These are phyloP conservation scores for Syzygium jambos DNA, from an alignment of 345 rosid genomes.

Conservation along the genomic window DNA sequence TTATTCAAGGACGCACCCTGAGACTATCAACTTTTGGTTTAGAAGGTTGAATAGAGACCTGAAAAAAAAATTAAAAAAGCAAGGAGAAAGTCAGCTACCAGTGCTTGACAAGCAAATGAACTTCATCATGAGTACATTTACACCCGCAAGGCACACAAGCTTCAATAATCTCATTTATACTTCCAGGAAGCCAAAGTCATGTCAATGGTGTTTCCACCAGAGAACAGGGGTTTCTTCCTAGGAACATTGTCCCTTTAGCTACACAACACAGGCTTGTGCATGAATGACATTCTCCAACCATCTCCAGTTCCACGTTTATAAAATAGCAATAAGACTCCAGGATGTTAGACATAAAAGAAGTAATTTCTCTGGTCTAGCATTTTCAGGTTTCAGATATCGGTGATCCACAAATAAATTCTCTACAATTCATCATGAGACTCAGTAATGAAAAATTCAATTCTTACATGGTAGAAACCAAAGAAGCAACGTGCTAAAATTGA, in stretches of 20 bases:
- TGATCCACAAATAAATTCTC: background rate
- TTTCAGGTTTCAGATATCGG: background rate
- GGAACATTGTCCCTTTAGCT: background rate
- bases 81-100: background rate
- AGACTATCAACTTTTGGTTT: constrained; percentile 28
- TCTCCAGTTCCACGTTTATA: background rate
- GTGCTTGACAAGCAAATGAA: background rate
- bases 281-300: background rate
- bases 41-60: constrained; percentile 29
- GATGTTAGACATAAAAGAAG: background rate
- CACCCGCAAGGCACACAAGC: background rate
- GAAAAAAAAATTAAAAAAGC: background rate
- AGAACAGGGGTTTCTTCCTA: background rate
- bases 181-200: background rate
- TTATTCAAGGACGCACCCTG: constrained; percentile 24
- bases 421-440: background rate
- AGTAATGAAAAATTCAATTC: background rate
- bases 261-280: background rate
- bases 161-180: background rate
- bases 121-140: background rate
- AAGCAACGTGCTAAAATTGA: background rate
- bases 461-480: background rate
- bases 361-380: background rate
- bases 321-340: background rate
- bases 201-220: background rate